Percentiles rank a stretch among this genome's conserved stretches.
These are phyloP conservation scores for Rhododendron molle DNA, from an alignment of 148 eudicot genomes.

Conservation along the genomic window DNA sequence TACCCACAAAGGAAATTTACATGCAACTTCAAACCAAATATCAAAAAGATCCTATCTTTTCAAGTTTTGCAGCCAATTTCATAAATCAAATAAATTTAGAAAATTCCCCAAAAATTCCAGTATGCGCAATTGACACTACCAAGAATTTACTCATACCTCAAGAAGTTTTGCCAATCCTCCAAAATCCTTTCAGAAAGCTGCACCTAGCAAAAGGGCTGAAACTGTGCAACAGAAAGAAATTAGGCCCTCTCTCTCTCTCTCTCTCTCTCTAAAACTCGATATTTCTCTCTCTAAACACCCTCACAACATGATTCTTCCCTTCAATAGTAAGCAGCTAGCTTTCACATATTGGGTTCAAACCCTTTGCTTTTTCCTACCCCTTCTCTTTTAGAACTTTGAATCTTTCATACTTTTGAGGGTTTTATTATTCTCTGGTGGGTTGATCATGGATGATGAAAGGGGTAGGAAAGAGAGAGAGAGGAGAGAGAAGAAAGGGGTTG, in stretches of 20 bases:
- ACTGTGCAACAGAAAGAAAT: conserved; percentile 13
- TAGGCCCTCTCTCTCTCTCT: conserved; percentile 12
- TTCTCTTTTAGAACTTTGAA: conserved; percentile 24
- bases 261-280: conserved; percentile 17
- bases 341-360: conserved; percentile 8
- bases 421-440: conserved; percentile 9
- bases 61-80: not conserved
- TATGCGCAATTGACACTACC: not conserved
- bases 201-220: conserved; percentile 12
- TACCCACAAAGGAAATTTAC: not conserved
- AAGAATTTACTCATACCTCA: conserved; percentile 19
- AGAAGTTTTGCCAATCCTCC: conserved; percentile 20
- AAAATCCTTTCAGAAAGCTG: conserved; percentile 30
- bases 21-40: not conserved
- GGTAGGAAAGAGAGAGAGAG: conserved; percentile 17
- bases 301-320: conserved; percentile 35
- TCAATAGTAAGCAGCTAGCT: conserved; percentile 21
- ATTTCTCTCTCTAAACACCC: conserved; percentile 26
- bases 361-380: not conserved
- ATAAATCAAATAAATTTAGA: not conserved
- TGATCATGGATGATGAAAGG: conserved; percentile 1
- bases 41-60: not conserved
- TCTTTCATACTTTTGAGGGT: conserved; percentile 17
- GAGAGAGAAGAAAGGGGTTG: conserved; percentile 11
- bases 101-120: not conserved